These are phyloP conservation scores for Corylus avellana DNA, from an alignment of 306 rosid species.

Conservation along the genomic window DNA sequence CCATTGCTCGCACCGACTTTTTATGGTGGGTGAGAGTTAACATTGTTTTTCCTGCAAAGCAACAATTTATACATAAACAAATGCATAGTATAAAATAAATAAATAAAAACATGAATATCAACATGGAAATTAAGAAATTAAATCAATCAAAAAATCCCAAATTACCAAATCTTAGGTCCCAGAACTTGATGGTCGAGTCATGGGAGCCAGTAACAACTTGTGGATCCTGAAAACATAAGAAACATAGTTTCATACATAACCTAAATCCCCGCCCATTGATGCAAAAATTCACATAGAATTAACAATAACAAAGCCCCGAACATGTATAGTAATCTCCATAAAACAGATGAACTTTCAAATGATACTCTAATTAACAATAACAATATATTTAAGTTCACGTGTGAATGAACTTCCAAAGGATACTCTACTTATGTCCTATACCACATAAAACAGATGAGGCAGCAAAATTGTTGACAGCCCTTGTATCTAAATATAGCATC, in stretches of 20 bases:
- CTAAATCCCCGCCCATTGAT: not conserved
- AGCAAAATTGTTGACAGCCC: not conserved
- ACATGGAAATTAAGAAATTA: not conserved
- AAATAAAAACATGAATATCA: not conserved
- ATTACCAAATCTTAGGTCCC: slow-evolving; percentile 98
- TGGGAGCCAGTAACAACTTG: slow-evolving; percentile 99
- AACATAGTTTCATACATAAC: not conserved
- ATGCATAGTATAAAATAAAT: not conserved
- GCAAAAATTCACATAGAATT: not conserved
- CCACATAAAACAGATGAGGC: not conserved
- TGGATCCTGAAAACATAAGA: slow-evolving; percentile 69
- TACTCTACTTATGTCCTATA: too few species aligned
- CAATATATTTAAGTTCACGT: not conserved
- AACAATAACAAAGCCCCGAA: not conserved
- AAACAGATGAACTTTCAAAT: too few species aligned
- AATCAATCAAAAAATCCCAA: slow-evolving; percentile 2
- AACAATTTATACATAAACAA: not conserved
- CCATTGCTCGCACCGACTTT: slow-evolving; percentile 96
- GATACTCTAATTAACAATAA: slow-evolving; percentile 1
- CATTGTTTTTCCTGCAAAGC: slow-evolving; percentile 81
- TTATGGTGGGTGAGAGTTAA: slow-evolving; percentile 92
- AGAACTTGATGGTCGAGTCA: slow-evolving; percentile 89
- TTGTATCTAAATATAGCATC: not conserved
- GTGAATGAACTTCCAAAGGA: not conserved
- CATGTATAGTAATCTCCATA: too few species aligned